Percentiles rank a stretch among this genome's conserved stretches.
Conservation (phyloP, 106 monocot genomes). For the Iris macrosiphon region DNA sequence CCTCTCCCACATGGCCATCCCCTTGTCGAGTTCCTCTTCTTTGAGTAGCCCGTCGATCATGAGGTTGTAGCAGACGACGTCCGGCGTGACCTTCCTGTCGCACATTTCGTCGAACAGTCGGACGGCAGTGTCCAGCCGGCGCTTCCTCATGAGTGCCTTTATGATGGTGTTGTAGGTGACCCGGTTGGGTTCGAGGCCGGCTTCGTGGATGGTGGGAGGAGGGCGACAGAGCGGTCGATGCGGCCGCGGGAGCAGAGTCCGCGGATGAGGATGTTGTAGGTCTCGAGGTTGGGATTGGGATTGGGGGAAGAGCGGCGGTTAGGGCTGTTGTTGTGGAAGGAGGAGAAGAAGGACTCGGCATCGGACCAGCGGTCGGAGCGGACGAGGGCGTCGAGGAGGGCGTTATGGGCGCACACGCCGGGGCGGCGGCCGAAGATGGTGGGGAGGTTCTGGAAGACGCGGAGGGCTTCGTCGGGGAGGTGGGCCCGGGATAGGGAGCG, state of each 20-base stretch:
- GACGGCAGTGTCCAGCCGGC: conserved; percentile 20
- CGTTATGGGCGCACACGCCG: conserved; percentile 60
- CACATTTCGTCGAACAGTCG: conserved; percentile 68
- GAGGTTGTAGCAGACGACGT: conserved; percentile 63
- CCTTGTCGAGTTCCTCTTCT: conserved; percentile 34
- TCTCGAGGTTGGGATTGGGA: conserved; percentile 49
- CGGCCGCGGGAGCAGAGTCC: conserved; percentile 27
- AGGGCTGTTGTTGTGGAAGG: conserved; percentile 16
- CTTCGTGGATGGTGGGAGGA: conserved; percentile 6
- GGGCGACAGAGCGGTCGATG: conserved; percentile 16
- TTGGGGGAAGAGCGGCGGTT: conserved; percentile 14
- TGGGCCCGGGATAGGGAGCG: conserved; percentile 60
- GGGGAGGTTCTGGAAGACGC: conserved; percentile 34
- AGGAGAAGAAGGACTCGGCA: conserved; percentile 57
- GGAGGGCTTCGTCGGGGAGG: no score
- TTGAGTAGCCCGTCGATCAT: conserved; percentile 58
- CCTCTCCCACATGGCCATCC: conserved; percentile 38
- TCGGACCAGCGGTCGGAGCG: conserved; percentile 23
- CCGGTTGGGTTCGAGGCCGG: conserved; percentile 17
- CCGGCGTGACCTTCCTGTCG: conserved; percentile 22
- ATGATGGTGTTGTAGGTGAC: conserved; percentile 32
- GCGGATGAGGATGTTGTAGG: conserved; percentile 56
- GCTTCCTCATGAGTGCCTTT: conserved; percentile 3
- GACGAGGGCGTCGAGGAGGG: conserved; percentile 73
- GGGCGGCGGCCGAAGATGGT: conserved; percentile 35